phyloP scores from a whole-genome alignment of 495 filamentous ascomycete species.

The Penicillium dipodomyicola region DNA sequence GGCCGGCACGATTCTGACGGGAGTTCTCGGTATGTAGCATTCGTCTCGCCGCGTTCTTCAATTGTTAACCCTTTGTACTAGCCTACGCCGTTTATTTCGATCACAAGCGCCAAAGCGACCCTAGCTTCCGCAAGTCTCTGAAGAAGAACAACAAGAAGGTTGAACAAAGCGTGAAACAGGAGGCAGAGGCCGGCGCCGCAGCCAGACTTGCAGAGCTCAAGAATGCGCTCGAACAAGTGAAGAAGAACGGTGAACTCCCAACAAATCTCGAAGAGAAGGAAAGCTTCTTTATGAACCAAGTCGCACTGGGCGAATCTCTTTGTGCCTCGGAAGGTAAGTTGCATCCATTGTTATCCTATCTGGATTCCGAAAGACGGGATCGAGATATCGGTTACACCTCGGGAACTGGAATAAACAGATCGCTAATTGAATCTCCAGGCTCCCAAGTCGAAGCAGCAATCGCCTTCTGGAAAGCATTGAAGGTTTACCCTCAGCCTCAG shows the following conservation, averaged over 20 bases:
- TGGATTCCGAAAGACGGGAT: too few relatives aligned
- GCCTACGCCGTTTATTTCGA: slow-evolving; percentile 93
- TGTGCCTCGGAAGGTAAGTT: slow-evolving; percentile 61
- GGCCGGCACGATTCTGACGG: slow-evolving; percentile 70
- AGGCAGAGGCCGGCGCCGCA: slow-evolving; percentile 64
- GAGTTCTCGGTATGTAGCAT: slow-evolving; percentile 63
- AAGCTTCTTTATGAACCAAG: slow-evolving; percentile 91
- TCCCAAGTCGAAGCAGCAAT: slow-evolving; percentile 79
- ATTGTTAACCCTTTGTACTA: slow-evolving; percentile 18
- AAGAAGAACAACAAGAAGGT: slow-evolving; percentile 78
- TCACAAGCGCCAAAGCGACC: slow-evolving; percentile 81
- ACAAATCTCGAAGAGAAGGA: slow-evolving; percentile 87
- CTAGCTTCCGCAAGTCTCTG: slow-evolving; percentile 80
- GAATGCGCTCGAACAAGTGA: slow-evolving; percentile 67
- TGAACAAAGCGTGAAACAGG: slow-evolving; percentile 72
- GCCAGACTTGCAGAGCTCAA: slow-evolving; percentile 66
- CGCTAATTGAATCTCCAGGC: slow-evolving; percentile 44
- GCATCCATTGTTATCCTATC: background rate
- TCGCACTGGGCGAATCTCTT: slow-evolving; percentile 78
- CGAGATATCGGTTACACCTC: background rate
- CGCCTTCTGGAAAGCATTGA: slow-evolving; percentile 95
- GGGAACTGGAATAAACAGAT: background rate
- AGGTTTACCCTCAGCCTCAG: slow-evolving; percentile 87
- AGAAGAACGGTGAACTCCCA: slow-evolving; percentile 82
- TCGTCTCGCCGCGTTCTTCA: slow-evolving; percentile 10